A percentile compares a stretch with the other conserved stretches of the same genome.
Conservation (phyloP, 352 stramenopile species). For the Globisporangium acanthophoron region DNA sequence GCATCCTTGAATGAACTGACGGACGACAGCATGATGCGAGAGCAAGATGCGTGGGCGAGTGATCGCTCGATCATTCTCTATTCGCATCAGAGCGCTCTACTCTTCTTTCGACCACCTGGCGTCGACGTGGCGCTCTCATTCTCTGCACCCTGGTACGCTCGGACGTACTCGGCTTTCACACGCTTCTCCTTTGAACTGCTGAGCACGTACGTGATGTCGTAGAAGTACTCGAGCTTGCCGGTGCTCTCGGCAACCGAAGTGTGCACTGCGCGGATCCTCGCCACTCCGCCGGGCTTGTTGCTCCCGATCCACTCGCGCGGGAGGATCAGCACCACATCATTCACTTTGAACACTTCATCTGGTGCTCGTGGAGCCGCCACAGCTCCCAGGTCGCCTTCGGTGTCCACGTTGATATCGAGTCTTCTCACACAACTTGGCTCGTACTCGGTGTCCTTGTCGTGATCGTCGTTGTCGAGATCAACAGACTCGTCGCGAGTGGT, state of each 20-base stretch:
- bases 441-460: conserved; percentile 14
- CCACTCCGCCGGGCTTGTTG: conserved; percentile 73
- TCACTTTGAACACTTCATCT: conserved; percentile 35
- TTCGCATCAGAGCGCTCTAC: conserved; percentile 1
- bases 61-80: not conserved
- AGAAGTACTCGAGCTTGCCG: conserved; percentile 26
- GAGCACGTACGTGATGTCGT: conserved; percentile 68
- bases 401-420: conserved; percentile 42
- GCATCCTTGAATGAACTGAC: too few relatives aligned
- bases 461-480: conserved; percentile 13
- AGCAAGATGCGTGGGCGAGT: too few relatives aligned
- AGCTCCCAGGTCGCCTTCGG: conserved; percentile 22
- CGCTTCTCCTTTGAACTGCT: conserved; percentile 48
- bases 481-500: conserved; percentile 10
- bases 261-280: conserved; percentile 43
- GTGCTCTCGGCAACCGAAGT: conserved; percentile 11
- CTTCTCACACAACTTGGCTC: conserved; percentile 27
- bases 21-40: too few relatives aligned
- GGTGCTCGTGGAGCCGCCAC: conserved; percentile 11
- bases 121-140: not conserved
- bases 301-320: conserved; percentile 46
- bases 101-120: conserved; percentile 5
- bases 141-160: conserved; percentile 18
- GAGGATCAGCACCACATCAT: conserved; percentile 50
- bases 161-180: conserved; percentile 51